Evolutionary conservation across 306 rosid genomes (phyloP).

Genomic region (Trichosanthes truncata): DNA sequence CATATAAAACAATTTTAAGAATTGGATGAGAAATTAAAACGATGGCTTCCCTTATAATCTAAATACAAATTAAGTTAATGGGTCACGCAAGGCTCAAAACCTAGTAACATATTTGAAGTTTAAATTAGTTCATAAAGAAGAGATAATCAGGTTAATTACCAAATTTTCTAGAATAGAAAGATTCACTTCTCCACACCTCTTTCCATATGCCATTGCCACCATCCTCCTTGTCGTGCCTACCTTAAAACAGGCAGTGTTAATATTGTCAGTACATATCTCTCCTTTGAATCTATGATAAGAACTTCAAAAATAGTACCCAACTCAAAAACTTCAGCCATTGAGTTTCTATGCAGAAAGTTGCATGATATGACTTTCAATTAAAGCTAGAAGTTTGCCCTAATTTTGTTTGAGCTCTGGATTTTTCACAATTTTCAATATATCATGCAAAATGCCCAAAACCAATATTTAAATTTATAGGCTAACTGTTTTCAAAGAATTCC

Average conservation of each 20-base stretch:
- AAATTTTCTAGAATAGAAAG: conserved; percentile 65
- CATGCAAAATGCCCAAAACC: not conserved
- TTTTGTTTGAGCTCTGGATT: not conserved
- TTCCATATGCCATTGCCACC: conserved; percentile 73
- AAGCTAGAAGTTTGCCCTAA: not conserved
- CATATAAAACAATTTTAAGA: not conserved
- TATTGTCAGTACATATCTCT: conserved; percentile 19
- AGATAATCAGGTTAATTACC: conserved; percentile 32
- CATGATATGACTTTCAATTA: not conserved
- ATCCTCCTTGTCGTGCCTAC: conserved; percentile 76
- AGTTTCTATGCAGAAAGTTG: not conserved
- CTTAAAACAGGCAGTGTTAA: conserved; percentile 38
- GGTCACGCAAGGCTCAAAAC: not conserved
- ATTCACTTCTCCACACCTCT: conserved; percentile 78
- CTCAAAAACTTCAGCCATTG: not conserved
- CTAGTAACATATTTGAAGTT: not conserved
- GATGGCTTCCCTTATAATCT: not conserved
- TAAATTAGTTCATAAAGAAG: not conserved
- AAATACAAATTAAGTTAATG: not conserved
- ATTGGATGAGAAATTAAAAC: not conserved
- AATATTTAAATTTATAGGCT: not conserved
- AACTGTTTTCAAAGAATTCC: not conserved
- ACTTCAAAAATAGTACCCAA: not conserved
- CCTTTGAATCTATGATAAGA: conserved; percentile 2
- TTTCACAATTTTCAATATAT: not conserved